A percentile compares a stretch with the other conserved stretches of the same genome.
phyloP scores from a whole-genome alignment of 2,329 filamentous ascomycete genomes.

The Ilyonectria mors-panacis region DNA sequence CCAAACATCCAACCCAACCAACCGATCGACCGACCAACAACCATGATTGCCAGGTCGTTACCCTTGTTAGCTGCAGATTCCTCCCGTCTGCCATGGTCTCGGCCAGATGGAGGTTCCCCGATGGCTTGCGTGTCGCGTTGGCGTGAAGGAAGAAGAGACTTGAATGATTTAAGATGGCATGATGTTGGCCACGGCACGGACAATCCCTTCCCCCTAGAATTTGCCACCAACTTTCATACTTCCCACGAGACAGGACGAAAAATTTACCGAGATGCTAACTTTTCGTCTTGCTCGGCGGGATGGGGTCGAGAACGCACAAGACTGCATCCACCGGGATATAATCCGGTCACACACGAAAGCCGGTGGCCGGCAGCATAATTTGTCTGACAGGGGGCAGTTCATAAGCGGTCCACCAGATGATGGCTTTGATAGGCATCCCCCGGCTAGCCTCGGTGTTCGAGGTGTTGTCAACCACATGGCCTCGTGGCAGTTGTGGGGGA shows the following conservation, averaged over 20 bases:
- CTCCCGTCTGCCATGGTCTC: slow-evolving; percentile 16
- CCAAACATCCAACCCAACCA: slow-evolving; percentile 12
- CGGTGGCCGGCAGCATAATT: slow-evolving; percentile 33
- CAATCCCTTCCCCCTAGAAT: slow-evolving; percentile 4
- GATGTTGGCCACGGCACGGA: slow-evolving; percentile 18
- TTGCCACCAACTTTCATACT: slow-evolving; percentile 17
- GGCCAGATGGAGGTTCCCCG: slow-evolving; percentile 29
- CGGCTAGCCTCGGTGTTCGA: slow-evolving; percentile 38
- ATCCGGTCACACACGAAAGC: slow-evolving; percentile 36
- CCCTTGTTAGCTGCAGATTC: slow-evolving; percentile 23
- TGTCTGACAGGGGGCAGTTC: not conserved
- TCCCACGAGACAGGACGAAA: slow-evolving; percentile 5
- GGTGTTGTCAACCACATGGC: slow-evolving; percentile 21
- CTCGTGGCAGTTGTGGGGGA: slow-evolving; percentile 33
- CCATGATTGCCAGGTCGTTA: slow-evolving; percentile 11
- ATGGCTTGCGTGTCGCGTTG: slow-evolving; percentile 18
- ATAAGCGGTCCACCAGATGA: slow-evolving; percentile 35
- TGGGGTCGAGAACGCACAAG: slow-evolving; percentile 20
- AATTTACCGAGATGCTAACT: slow-evolving; percentile 19
- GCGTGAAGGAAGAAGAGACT: not conserved
- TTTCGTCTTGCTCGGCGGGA: slow-evolving; percentile 26
- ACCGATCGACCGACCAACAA: slow-evolving; percentile 19
- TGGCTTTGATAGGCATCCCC: slow-evolving; percentile 15
- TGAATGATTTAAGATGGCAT: slow-evolving; percentile 31
- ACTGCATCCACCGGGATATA: slow-evolving; percentile 36